These are phyloP conservation scores for Eucalyptus brandiana DNA, from an alignment of 345 rosid genomes.

Conservation along the genomic window DNA sequence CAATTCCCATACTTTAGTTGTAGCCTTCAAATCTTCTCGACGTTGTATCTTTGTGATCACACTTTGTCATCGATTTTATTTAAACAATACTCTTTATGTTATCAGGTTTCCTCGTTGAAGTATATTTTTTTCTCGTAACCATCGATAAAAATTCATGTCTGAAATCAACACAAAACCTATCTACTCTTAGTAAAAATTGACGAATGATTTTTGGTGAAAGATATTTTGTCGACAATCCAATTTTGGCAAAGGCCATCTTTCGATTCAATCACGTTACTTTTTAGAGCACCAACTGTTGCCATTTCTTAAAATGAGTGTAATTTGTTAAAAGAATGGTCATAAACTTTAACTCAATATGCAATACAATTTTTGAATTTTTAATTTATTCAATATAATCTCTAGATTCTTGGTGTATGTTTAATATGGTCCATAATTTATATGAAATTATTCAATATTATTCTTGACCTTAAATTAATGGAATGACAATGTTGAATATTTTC, in stretches of 20 bases:
- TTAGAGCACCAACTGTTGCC: background rate
- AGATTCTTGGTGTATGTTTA: accelerated
- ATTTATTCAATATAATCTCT: accelerated
- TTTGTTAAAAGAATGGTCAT: background rate
- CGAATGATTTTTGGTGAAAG: too few species aligned
- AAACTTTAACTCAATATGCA: too few species aligned
- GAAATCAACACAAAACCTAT: too few species aligned
- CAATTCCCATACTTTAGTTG: background rate
- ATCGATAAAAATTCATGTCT: background rate
- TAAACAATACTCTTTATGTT: background rate
- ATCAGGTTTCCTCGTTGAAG: accelerated
- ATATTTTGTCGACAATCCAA: too few species aligned
- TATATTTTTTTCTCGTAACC: accelerated
- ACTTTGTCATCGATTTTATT: too few species aligned
- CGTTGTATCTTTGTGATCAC: accelerated
- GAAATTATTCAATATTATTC: too few species aligned
- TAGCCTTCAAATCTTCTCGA: background rate
- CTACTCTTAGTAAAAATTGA: accelerated
- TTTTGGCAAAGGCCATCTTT: background rate
- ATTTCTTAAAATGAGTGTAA: background rate
- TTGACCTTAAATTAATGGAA: too few species aligned
- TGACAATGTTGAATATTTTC: too few species aligned
- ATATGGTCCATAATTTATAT: too few species aligned
- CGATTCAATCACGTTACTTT: background rate
- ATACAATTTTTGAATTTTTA: too few species aligned